These are phyloP conservation scores for Vanilla planifolia DNA, from an alignment of 106 monocot species.

Conservation along the genomic window DNA sequence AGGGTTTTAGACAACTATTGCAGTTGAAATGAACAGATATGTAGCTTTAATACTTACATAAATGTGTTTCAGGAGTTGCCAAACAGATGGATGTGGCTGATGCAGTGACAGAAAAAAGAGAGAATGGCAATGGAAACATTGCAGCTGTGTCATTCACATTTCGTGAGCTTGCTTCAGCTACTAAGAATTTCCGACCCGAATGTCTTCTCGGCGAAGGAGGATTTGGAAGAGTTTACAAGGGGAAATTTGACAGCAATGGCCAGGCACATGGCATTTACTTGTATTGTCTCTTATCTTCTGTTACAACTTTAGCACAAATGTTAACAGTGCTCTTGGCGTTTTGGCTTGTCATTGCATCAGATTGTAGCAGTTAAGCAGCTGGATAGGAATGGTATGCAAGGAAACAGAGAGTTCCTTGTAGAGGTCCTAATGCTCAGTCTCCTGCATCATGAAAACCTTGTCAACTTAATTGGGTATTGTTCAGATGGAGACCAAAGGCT, in stretches of 20 bases:
- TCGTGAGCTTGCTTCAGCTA: slow-evolving; percentile 46
- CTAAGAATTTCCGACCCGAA: slow-evolving; percentile 45
- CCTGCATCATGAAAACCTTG: slow-evolving; percentile 6
- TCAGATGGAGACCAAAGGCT: slow-evolving; percentile 12
- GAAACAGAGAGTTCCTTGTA: slow-evolving; percentile 7
- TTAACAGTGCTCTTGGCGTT: too few relatives aligned
- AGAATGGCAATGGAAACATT: slow-evolving; percentile 12
- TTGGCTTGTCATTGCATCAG: not conserved
- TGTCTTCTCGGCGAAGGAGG: slow-evolving; percentile 57
- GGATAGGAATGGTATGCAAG: slow-evolving; percentile 8
- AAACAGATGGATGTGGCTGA: not conserved
- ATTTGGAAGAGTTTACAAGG: slow-evolving; percentile 56
- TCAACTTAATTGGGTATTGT: slow-evolving; percentile 6
- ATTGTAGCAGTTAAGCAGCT: slow-evolving; percentile 8
- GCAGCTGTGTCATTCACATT: slow-evolving; percentile 50
- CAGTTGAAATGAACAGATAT: too few relatives aligned
- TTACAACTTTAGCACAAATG: not conserved
- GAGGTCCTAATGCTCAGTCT: slow-evolving; percentile 11
- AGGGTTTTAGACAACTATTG: too few relatives aligned
- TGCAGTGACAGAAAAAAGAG: not conserved
- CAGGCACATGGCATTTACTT: slow-evolving; percentile 16
- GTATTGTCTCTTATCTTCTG: not conserved
- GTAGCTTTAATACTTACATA: too few relatives aligned
- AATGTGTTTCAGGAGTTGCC: not conserved
- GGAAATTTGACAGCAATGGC: slow-evolving; percentile 41